A percentile compares a stretch with the other conserved stretches of the same genome.
Conservation (phyloP, 768 basidiomycete genomes). For the Hebeloma cylindrosporum region DNA sequence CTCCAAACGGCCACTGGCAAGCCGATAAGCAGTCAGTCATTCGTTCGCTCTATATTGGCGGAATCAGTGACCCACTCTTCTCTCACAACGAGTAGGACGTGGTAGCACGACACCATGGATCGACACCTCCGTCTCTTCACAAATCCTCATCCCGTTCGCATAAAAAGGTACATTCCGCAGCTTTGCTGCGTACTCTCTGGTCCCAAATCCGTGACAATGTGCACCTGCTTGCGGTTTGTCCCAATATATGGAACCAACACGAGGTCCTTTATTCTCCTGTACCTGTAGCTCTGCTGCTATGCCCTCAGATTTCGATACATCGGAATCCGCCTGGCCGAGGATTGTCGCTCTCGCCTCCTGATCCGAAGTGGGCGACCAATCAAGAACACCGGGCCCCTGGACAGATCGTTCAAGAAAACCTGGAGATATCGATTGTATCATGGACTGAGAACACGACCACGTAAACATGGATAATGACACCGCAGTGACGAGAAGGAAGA, state of each 20-base stretch:
- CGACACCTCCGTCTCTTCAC: constrained; percentile 26
- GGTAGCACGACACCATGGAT: constrained; percentile 26
- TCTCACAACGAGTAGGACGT: constrained; percentile 30
- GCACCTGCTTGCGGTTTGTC: constrained; percentile 21
- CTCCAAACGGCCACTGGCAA: constrained; percentile 31
- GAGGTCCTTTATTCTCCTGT: too few relatives aligned
- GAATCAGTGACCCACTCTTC: constrained; percentile 20
- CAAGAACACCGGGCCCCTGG: too few relatives aligned
- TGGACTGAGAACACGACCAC: constrained; percentile 3
- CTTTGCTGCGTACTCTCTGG: constrained; percentile 30
- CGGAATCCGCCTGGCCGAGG: too few relatives aligned
- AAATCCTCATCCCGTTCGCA: constrained; percentile 25
- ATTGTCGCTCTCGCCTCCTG: too few relatives aligned
- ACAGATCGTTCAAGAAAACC: too few relatives aligned
- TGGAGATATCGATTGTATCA: not conserved
- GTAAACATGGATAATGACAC: constrained; percentile 22
- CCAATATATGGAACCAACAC: constrained; percentile 29
- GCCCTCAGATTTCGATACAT: too few relatives aligned
- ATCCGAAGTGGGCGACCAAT: too few relatives aligned
- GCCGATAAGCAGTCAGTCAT: not conserved
- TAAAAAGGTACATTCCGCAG: constrained; percentile 28
- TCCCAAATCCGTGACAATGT: constrained; percentile 29
- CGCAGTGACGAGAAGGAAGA: constrained; percentile 29
- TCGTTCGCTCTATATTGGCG: not conserved
- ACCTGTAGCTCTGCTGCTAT: too few relatives aligned